Evolutionary conservation across 1,284 basidiomycete species (phyloP).

Genomic region (Austroboletus sp.): DNA sequence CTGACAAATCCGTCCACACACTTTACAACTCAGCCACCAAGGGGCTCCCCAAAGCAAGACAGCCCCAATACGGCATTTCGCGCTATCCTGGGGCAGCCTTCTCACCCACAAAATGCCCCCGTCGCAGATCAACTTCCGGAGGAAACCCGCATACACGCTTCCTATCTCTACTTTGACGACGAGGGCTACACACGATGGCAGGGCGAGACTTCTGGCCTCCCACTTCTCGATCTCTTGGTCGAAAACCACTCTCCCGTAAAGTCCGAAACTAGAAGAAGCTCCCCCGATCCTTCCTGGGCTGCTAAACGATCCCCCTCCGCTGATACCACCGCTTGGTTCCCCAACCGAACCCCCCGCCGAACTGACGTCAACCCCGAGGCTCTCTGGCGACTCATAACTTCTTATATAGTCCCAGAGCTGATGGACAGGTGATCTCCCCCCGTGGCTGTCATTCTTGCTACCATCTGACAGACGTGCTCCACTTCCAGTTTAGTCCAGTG

Average conservation of each 20-base stretch:
- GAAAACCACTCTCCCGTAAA: constrained; percentile 44
- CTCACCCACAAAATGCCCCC: constrained; percentile 19
- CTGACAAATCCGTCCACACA: constrained; percentile 72
- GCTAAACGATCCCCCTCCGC: constrained; percentile 25
- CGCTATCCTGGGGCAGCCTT: constrained; percentile 35
- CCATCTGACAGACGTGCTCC: constrained; percentile 16
- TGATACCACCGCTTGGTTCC: constrained; percentile 57
- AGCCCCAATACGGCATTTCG: constrained; percentile 43
- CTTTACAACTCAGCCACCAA: constrained; percentile 46
- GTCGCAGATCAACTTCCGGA: constrained; percentile 45
- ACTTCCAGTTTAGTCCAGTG: constrained; percentile 62
- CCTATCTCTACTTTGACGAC: constrained; percentile 76
- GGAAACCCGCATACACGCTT: constrained; percentile 59
- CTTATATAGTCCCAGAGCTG: constrained; percentile 73
- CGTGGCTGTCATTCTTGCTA: constrained; percentile 4
- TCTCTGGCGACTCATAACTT: constrained; percentile 68
- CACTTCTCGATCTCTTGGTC: constrained; percentile 73
- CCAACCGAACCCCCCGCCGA: constrained; percentile 64
- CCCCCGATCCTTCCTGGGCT: constrained; percentile 20
- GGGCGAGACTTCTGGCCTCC: constrained; percentile 84
- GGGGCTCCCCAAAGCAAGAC: constrained; percentile 36
- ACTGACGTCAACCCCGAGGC: constrained; percentile 75
- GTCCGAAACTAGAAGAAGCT: constrained; percentile 32
- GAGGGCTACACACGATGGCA: constrained; percentile 80
- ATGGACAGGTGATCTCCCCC: constrained; percentile 69